Evolutionary conservation across 1,284 basidiomycete species (phyloP).

Genomic region (Irpex sp.): DNA sequence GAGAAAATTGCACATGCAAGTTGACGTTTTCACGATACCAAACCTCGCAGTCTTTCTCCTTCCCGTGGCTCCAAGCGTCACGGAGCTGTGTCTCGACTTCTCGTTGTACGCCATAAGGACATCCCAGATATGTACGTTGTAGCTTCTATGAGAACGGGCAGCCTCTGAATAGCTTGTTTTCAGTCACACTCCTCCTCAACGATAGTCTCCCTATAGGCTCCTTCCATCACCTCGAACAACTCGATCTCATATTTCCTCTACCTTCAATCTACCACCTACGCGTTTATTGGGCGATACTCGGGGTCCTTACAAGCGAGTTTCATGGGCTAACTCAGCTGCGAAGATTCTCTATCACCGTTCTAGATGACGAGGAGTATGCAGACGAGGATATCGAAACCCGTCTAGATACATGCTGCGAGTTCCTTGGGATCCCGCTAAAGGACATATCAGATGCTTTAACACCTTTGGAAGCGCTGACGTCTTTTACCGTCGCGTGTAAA

Average conservation of each 20-base stretch:
- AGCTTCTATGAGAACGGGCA: neutral
- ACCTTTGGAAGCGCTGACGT: neutral
- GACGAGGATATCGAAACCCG: neutral
- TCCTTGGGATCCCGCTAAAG: neutral
- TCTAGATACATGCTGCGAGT: neutral
- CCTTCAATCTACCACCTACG: neutral
- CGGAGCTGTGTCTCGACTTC: neutral
- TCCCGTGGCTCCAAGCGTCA: neutral
- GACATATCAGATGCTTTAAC: neutral
- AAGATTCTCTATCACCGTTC: neutral
- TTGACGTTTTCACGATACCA: neutral
- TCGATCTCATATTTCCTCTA: neutral
- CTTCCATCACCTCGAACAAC: neutral
- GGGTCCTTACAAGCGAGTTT: neutral
- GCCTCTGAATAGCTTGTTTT: neutral
- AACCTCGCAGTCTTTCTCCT: neutral
- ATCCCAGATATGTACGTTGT: neutral
- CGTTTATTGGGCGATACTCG: neutral
- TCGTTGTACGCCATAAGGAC: neutral
- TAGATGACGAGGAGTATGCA: neutral
- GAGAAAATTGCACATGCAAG: neutral
- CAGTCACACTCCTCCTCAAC: neutral
- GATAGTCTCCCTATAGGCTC: neutral
- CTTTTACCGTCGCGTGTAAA: neutral
- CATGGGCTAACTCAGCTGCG: neutral